These are phyloP conservation scores for Apiospora sp. DNA, from an alignment of 2,329 filamentous ascomycete species.

Conservation along the genomic window DNA sequence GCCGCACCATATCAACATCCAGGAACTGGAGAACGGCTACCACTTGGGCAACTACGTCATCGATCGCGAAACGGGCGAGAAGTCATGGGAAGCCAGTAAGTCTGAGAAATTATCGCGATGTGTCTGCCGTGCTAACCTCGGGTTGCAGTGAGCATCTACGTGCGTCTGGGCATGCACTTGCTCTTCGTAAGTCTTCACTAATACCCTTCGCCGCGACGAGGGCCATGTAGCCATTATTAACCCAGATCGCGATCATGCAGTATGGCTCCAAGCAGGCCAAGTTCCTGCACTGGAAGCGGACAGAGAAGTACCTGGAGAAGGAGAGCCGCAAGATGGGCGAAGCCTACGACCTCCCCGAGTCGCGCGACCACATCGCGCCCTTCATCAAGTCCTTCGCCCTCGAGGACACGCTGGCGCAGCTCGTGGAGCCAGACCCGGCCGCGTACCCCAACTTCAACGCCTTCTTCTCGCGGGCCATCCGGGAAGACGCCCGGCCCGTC, in stretches of 20 bases:
- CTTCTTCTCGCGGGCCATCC: slow-evolving; percentile 7
- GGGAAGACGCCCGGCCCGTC: neutral
- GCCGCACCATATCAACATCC: neutral
- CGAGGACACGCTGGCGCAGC: neutral
- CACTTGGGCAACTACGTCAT: slow-evolving; percentile 2
- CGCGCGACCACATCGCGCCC: neutral
- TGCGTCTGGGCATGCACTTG: neutral
- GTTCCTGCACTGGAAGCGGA: slow-evolving; percentile 3
- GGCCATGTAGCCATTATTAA: too few species aligned
- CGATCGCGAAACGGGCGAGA: neutral
- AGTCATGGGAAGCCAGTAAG: slow-evolving; percentile 10
- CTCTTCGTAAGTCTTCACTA: neutral
- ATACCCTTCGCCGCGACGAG: neutral
- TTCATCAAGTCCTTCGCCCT: slow-evolving; percentile 1
- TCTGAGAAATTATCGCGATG: too few species aligned
- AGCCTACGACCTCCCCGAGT: neutral
- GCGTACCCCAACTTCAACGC: slow-evolving; percentile 13
- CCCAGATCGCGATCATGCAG: too few species aligned
- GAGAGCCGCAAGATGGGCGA: slow-evolving; percentile 15
- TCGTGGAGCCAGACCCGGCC: neutral
- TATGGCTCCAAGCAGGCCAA: slow-evolving; percentile 1
- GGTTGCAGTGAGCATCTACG: neutral
- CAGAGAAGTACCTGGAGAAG: neutral
- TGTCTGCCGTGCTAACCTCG: neutral
- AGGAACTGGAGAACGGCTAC: neutral